Conservation (phyloP, 192 early-diverging fungal genomes). For the Podila epigama region DNA sequence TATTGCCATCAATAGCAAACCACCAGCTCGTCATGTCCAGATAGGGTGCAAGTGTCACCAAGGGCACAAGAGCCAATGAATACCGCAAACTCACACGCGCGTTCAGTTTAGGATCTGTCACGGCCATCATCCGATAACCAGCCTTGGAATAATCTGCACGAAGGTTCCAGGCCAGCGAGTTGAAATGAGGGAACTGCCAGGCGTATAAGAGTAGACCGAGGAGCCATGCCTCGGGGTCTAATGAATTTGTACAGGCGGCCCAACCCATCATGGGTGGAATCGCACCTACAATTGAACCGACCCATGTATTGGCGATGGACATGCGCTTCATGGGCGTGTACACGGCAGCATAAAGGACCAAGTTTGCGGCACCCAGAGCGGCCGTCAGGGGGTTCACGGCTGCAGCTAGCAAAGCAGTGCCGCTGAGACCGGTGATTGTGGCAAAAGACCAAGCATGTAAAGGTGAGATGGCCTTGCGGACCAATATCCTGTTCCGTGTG, state of each 20-base stretch:
- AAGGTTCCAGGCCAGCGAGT: conserved; percentile 90
- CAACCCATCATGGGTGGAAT: conserved; percentile 99
- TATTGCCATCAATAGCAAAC: conserved; percentile 79
- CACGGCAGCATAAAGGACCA: conserved; percentile 86
- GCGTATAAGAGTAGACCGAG: conserved; percentile 86
- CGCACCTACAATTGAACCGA: conserved; percentile 91
- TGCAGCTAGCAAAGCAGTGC: conserved; percentile 66
- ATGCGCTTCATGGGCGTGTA: conserved; percentile 97
- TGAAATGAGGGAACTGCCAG: conserved; percentile 99
- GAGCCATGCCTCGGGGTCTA: conserved; percentile 81
- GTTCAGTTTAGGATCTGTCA: conserved; percentile 86
- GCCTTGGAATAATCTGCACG: conserved; percentile 96
- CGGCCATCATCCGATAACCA: conserved; percentile 96
- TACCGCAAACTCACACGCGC: conserved; percentile 88
- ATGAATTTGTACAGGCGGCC: conserved; percentile 81
- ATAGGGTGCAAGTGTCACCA: conserved; percentile 64
- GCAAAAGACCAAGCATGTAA: conserved; percentile 84
- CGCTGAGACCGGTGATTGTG: conserved; percentile 67
- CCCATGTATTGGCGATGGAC: conserved; percentile 96
- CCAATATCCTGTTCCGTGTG: conserved; percentile 87
- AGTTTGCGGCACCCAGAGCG: conserved; percentile 80
- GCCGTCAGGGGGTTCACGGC: conserved; percentile 93
- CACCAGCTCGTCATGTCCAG: conserved; percentile 79
- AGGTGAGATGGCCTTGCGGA: conserved; percentile 77
- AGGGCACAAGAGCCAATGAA: conserved; percentile 75